These are phyloP conservation scores for Russula dissimulans DNA, from an alignment of 768 basidiomycete genomes.

Conservation along the genomic window DNA sequence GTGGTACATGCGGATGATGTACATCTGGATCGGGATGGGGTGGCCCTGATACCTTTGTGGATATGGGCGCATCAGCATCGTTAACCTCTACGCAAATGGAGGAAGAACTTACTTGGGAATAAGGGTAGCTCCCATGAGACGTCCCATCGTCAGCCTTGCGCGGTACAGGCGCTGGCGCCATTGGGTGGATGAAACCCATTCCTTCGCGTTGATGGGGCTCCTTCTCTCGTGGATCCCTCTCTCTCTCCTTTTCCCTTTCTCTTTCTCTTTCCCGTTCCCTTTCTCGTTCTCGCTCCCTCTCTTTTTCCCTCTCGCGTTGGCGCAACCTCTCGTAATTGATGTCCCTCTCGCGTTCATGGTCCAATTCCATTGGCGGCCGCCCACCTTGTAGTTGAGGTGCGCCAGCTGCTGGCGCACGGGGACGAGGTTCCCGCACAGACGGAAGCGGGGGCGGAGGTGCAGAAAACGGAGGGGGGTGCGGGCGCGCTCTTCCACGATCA, in stretches of 20 bases:
- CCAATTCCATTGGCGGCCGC: slow-evolving; percentile 25
- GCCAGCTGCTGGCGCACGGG: slow-evolving; percentile 1
- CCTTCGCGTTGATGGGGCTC: slow-evolving; percentile 22
- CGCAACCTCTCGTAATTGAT: slow-evolving; percentile 25
- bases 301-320: slow-evolving; percentile 20
- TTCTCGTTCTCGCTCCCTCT: neutral
- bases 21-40: slow-evolving; percentile 2
- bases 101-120: neutral
- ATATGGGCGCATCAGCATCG: neutral
- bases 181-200: slow-evolving; percentile 19
- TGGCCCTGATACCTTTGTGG: neutral
- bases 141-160: slow-evolving; percentile 12
- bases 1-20: slow-evolving; percentile 6
- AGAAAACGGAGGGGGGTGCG: slow-evolving; percentile 10
- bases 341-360: slow-evolving; percentile 23
- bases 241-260: slow-evolving; percentile 15
- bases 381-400: slow-evolving; percentile 14
- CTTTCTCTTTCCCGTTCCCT: slow-evolving; percentile 18
- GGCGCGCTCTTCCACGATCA: slow-evolving; percentile 23
- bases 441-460: slow-evolving; percentile 9
- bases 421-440: slow-evolving; percentile 9
- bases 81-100: neutral
- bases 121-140: slow-evolving; percentile 1
- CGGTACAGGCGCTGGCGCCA: slow-evolving; percentile 10
- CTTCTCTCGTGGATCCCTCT: slow-evolving; percentile 20